A percentile compares a stretch with the other conserved stretches of the same genome.
Evolutionary conservation across 2,329 filamentous ascomycete species (phyloP).

Genomic region (Xylariales sp.): DNA sequence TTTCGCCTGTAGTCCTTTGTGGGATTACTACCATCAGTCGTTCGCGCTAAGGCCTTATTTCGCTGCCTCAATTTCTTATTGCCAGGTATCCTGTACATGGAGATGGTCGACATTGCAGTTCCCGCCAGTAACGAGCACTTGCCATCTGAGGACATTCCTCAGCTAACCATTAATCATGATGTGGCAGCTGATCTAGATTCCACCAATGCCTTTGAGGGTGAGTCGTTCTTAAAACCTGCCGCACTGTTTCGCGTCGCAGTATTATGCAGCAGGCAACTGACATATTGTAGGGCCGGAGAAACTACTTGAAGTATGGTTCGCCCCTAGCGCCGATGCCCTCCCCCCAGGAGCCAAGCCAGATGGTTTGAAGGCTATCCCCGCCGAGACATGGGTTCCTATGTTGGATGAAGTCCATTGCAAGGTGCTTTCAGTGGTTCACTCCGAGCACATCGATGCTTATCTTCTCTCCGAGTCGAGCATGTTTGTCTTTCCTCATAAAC

Average conservation of each 20-base stretch:
- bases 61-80: no score
- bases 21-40: neutral
- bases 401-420: conserved; percentile 98
- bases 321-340: conserved; percentile 69
- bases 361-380: conserved; percentile 81
- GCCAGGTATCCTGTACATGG: conserved; percentile 34
- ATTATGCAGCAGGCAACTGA: no score
- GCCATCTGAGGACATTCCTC: conserved; percentile 76
- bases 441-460: conserved; percentile 92
- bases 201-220: conserved; percentile 92
- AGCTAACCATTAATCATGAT: conserved; percentile 95
- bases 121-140: conserved; percentile 80
- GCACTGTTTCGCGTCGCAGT: no score
- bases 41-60: no score
- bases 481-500: conserved; percentile 99
- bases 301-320: conserved; percentile 97
- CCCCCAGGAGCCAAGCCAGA: conserved; percentile 65
- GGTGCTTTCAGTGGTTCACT: conserved; percentile 89
- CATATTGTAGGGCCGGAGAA: conserved; percentile 77
- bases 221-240: conserved; percentile 15
- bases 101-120: conserved; percentile 82
- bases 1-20: conserved; percentile 26
- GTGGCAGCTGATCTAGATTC: conserved; percentile 91
- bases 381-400: conserved; percentile 92
- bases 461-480: conserved; percentile 98